A percentile compares a stretch with the other conserved stretches of the same genome.
Evolutionary conservation across 345 rosid genomes (phyloP).

Genomic region (Eucalyptus erythrocorys): DNA sequence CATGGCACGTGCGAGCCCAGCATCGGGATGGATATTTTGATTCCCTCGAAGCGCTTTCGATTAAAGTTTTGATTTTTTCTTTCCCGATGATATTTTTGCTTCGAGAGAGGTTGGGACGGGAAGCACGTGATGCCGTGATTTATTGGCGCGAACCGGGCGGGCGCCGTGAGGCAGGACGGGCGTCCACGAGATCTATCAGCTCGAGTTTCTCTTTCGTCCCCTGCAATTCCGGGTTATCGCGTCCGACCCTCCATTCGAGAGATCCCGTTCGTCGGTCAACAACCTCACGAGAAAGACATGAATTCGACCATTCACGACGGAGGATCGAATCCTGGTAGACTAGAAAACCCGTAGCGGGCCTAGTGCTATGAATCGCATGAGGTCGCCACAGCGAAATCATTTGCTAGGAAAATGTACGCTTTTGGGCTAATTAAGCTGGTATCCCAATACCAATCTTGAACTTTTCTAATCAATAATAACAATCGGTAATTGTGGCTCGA

Average conservation of each 20-base stretch:
- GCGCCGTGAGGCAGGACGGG: not conserved
- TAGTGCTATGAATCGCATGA: not conserved
- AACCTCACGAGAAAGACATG: not conserved
- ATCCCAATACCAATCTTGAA: not conserved
- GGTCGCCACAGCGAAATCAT: fast-evolving
- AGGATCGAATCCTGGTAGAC: not conserved
- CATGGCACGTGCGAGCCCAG: not conserved
- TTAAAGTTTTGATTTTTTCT: not conserved
- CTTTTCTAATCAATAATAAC: not conserved
- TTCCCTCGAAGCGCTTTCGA: not conserved
- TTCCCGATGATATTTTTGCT: not conserved
- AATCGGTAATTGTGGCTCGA: not conserved
- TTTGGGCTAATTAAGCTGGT: not conserved
- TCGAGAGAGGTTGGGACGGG: not conserved
- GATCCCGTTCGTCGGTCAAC: not conserved
- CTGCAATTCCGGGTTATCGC: not conserved
- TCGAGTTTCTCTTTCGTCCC: not conserved
- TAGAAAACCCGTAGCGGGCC: fast-evolving
- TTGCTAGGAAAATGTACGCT: not conserved
- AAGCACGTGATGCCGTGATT: not conserved
- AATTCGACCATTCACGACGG: not conserved
- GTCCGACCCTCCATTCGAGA: not conserved
- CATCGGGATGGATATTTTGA: not conserved
- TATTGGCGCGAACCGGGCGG: not conserved
- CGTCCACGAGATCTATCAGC: not conserved